Percentiles rank a stretch among this genome's conserved stretches.
phyloP scores from a whole-genome alignment of 169 alveolate species.

The Cryptosporidium canis region DNA sequence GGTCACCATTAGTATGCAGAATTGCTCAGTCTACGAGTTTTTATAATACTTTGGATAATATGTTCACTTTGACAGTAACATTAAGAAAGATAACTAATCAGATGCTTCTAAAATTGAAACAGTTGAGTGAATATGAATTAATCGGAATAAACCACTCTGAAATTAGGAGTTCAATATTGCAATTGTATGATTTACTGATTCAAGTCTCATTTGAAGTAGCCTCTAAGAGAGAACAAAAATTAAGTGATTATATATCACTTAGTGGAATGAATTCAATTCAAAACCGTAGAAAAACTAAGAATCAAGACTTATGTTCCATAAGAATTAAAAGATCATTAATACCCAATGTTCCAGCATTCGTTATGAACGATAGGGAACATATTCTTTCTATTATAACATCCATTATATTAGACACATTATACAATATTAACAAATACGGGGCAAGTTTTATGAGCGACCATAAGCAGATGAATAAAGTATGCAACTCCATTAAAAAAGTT shows the following conservation, averaged over 20 bases:
- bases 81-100: slow-evolving; percentile 16
- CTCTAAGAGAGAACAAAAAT: slow-evolving; percentile 44
- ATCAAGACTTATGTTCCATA: not conserved
- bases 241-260: not conserved
- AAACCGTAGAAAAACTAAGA: not conserved
- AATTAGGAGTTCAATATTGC: not conserved
- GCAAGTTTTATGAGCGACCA: not conserved
- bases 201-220: slow-evolving; percentile 11
- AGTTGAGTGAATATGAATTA: not conserved
- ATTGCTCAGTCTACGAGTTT: not conserved
- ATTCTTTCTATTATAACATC: slow-evolving; percentile 32
- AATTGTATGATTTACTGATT: not conserved
- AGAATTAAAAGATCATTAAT: slow-evolving; percentile 23
- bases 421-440: not conserved
- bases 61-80: not conserved
- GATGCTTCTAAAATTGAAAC: not conserved
- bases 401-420: slow-evolving; percentile 9
- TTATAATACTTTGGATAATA: not conserved
- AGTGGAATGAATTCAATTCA: not conserved
- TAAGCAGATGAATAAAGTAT: not conserved
- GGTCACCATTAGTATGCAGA: slow-evolving; percentile 59
- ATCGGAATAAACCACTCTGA: not conserved
- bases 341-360: slow-evolving; percentile 27
- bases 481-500: not conserved
- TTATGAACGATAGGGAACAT: slow-evolving; percentile 26